Conservation (phyloP, 768 basidiomycete species). For the Mycena alexandri region DNA sequence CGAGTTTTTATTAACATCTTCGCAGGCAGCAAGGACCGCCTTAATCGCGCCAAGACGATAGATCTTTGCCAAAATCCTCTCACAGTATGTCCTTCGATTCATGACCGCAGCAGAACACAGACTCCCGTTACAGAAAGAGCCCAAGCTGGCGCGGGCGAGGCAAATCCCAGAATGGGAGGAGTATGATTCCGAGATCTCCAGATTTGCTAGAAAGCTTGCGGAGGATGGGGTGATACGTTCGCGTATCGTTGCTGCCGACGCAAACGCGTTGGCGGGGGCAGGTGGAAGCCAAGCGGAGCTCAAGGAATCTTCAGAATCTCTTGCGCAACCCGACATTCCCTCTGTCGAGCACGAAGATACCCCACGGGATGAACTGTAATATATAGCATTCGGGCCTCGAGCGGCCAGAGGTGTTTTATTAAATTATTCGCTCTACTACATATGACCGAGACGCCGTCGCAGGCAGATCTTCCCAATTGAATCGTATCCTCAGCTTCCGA, state of each 20-base stretch:
- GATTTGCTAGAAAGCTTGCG: constrained; percentile 80
- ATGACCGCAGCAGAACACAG: constrained; percentile 15
- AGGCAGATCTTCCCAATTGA: too few relatives aligned
- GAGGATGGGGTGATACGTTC: constrained; percentile 78
- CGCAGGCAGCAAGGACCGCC: constrained; percentile 83
- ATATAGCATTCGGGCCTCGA: not conserved
- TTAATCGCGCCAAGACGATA: constrained; percentile 88
- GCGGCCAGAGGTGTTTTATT: too few relatives aligned
- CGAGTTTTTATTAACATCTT: not conserved
- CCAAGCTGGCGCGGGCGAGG: constrained; percentile 91
- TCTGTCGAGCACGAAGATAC: constrained; percentile 11
- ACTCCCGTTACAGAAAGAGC: constrained; percentile 84
- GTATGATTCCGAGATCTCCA: constrained; percentile 92
- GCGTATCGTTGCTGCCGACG: constrained; percentile 75
- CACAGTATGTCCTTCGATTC: constrained; percentile 68
- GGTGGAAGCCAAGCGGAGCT: constrained; percentile 21
- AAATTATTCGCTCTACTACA: not conserved
- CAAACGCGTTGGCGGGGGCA: constrained; percentile 70
- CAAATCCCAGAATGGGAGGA: constrained; percentile 98
- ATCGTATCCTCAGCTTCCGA: too few relatives aligned
- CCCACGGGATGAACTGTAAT: constrained; percentile 38
- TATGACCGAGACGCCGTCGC: not conserved
- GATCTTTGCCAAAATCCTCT: constrained; percentile 97
- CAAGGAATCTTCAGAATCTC: not conserved
- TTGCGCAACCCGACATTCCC: not conserved